Base-by-base conservation (phyloP, 805 yeast species). In the Yarrowia alimentaria region DNA sequence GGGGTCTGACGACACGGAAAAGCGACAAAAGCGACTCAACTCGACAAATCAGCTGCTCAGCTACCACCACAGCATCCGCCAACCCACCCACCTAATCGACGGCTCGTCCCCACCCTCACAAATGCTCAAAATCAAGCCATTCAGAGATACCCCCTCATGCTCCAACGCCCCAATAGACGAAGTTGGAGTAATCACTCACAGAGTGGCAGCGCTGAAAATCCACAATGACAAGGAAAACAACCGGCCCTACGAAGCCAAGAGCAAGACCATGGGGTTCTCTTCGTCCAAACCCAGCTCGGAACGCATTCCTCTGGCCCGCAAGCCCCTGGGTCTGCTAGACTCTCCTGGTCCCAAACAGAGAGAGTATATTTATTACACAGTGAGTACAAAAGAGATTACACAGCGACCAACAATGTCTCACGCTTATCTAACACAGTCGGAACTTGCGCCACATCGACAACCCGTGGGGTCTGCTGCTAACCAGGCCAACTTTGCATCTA, bases 381-480 rank as follows among this genome's bases (percentile, higher is more conserved):
- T 40, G 47, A 40, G 47, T 40, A 38, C 17, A 16, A 5, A n/a
- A 22, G n/a, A n/a, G n/a, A n/a, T n/a, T n/a, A n/a, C n/a, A n/a
- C n/a, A n/a, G n/a, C n/a, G n/a, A n/a, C n/a, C n/a, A n/a, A n/a
- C n/a, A n/a, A n/a, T n/a, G n/a, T n/a, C n/a, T n/a, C n/a, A n/a
- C n/a, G n/a, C n/a, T 22, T 19, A 34, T 9, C 47, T 40, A 40
- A 40, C 47, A 7, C 18, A 40, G 47, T 26, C 47, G 22, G 47
- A 40, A 40, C 25, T 40, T 4, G 47, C 47, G 7, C 47, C 47
- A 5, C 33, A 28, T 13, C n/a, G 47, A 28, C 24, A 40, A 11
- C 47, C 47, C 0, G 24, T 40, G 10, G 47, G 47, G 19, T 18
- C 25, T 13, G 47, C 47, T 2, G 47, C 47, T 14, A 40, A 40